Evolutionary conservation across 768 basidiomycete species (phyloP), one percentile per base, ranked within the genome.

Genomic region (Xanthoconium purpureum): DNA sequence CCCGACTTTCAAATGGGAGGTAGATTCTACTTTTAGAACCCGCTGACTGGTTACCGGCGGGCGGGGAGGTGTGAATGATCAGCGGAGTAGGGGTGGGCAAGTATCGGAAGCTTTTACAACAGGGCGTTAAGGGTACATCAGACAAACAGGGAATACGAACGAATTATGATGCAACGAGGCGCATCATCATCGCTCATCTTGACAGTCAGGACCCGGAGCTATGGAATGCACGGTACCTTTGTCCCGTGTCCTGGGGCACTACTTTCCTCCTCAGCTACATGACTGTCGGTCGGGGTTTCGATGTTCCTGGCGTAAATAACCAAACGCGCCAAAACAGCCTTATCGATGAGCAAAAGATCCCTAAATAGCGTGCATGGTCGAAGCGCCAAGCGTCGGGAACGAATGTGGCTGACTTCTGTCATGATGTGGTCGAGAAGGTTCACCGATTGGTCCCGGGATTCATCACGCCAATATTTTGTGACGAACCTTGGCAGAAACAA

Each of bases 271-370:
- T 36, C 35, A 55, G 24, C 37, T 37, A 13, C 43, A 44, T 24
- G 36, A 30, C 3, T 14, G 54, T 50, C 38, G 24, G 54, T 50
- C 38, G 24, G 20, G n/a, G 36, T 29, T 40, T 49, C 58, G 33
- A 24, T 13, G 42, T 40, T 42, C 47, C 43, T 35, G 54, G 40
- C 38, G 20, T 32, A 52, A 33, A 48, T 43, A 33, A 54, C 62
- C 53, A 50, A 52, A 69, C 42, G 18, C 28, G 28, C 52, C 46
- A 44, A 56, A 54, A 50, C 39, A 42, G 45, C 47, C 48, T 54
- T 36, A 68, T 65, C 65, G 65, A 70, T 68, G 50, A 56, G 39
- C 17, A 47, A 33, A 33, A 45, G 24, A 32, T 44, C 44, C 47
- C 49, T 54, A 50, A 48, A 56, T 48, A 42, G 55, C 17, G 29